phyloP scores from a whole-genome alignment of 768 basidiomycete genomes.

The Sarcomyxa edulis region DNA sequence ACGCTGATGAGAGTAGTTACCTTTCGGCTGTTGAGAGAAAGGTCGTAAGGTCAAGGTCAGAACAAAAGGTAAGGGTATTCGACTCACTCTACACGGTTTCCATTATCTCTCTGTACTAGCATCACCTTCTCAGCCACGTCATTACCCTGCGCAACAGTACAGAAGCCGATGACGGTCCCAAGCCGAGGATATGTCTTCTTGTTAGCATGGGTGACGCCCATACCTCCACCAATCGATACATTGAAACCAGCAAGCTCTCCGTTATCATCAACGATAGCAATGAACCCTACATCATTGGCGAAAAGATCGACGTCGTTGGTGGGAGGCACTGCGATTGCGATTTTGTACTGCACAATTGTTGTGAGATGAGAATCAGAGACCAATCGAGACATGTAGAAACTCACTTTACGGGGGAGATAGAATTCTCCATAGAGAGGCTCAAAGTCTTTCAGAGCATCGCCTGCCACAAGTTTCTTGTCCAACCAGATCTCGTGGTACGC shows the following conservation, averaged over 20 bases:
- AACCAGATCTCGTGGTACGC: constrained; percentile 99
- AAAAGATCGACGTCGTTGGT: constrained; percentile 96
- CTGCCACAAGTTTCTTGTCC: constrained; percentile 93
- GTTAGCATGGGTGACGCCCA: constrained; percentile 99
- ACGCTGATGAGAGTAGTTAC: constrained; percentile 19
- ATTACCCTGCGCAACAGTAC: constrained; percentile 79
- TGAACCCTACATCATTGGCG: constrained; percentile 94
- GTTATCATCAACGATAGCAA: constrained; percentile 76
- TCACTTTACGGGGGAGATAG: constrained; percentile 92
- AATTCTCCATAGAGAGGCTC: constrained; percentile 98
- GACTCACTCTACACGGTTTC: constrained; percentile 88
- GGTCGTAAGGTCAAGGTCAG: constrained; percentile 5
- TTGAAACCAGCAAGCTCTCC: constrained; percentile 91
- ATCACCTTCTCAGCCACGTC: constrained; percentile 90
- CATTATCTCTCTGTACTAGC: constrained; percentile 91
- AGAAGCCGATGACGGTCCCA: constrained; percentile 89
- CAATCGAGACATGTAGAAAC: constrained; percentile 9
- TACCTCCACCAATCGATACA: constrained; percentile 90
- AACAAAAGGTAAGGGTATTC: not conserved
- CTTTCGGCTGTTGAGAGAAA: constrained; percentile 43
- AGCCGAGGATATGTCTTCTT: constrained; percentile 97
- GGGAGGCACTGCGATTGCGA: constrained; percentile 94
- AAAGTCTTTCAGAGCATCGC: constrained; percentile 88
- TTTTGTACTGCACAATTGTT: constrained; percentile 70
- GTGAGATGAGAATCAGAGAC: constrained; percentile 1